These are phyloP conservation scores for Pestalotiopsis sp. DNA, from an alignment of 2,329 filamentous ascomycete genomes.

Conservation along the genomic window DNA sequence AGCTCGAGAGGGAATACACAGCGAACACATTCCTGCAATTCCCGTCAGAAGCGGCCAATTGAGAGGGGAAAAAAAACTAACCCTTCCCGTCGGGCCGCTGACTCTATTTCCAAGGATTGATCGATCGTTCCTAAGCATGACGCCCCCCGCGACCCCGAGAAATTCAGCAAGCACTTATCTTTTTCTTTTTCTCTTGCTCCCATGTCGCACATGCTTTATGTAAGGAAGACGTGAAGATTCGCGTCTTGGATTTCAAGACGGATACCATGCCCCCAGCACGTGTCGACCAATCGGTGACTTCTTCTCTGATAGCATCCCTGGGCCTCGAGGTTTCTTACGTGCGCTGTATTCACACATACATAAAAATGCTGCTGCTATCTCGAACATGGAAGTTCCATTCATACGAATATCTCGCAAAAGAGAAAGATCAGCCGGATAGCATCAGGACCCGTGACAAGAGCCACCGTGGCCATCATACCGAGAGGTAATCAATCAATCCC, in stretches of 20 bases:
- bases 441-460: neutral
- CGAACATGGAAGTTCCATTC: neutral
- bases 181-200: neutral
- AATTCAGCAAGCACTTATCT: neutral
- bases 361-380: too few relatives aligned
- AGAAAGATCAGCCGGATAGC: conserved; percentile 1
- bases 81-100: neutral
- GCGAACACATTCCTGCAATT: neutral
- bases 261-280: neutral
- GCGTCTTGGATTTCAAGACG: neutral
- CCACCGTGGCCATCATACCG: neutral
- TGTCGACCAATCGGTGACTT: neutral
- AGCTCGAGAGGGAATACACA: too few relatives aligned
- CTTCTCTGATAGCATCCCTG: neutral
- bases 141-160: neutral
- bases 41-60: neutral
- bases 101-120: neutral
- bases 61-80: neutral
- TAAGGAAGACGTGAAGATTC: neutral
- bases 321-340: neutral
- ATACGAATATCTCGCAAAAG: neutral
- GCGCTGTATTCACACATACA: neutral
- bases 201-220: too few relatives aligned
- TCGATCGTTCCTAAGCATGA: neutral
- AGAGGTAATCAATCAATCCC: neutral